Percentiles rank a stretch among this genome's conserved stretches.
Conservation (phyloP, 2,329 filamentous ascomycete species). For the Arthrobotrys sinensis region DNA sequence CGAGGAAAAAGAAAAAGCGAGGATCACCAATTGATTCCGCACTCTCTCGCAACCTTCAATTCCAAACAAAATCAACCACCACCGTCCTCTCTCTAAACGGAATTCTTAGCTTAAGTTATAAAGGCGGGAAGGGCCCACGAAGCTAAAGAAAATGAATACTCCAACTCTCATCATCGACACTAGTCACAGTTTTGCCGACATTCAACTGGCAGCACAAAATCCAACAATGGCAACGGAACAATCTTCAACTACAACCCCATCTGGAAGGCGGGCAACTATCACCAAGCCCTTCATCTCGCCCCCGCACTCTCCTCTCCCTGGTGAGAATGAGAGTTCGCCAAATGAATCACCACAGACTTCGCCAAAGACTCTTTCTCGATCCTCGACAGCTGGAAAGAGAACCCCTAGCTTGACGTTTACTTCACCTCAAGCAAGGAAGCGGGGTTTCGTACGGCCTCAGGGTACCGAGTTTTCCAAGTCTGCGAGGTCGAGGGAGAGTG, state of each 20-base stretch:
- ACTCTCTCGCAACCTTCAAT: conserved; percentile 52
- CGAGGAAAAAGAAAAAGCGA: conserved; percentile 49
- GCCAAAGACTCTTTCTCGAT: conserved; percentile 50
- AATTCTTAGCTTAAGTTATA: conserved; percentile 43
- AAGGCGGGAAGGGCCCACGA: conserved; percentile 41
- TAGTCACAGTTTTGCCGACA: conserved; percentile 50
- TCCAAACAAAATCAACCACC: conserved; percentile 43
- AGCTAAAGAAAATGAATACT: conserved; percentile 58
- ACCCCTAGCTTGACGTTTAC: conserved; percentile 58
- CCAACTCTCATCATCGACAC: conserved; percentile 60
- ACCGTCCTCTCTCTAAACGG: conserved; percentile 15
- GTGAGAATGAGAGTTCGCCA: conserved; percentile 47
- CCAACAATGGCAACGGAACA: conserved; percentile 51
- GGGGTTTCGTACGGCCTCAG: conserved; percentile 89
- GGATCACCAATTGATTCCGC: conserved; percentile 50
- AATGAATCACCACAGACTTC: conserved; percentile 46
- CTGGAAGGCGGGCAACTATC: conserved; percentile 26
- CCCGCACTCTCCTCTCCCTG: conserved; percentile 58
- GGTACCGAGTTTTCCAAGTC: conserved; percentile 91
- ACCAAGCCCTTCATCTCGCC: conserved; percentile 61
- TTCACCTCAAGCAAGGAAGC: conserved; percentile 68
- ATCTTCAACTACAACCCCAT: conserved; percentile 5
- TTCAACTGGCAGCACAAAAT: conserved; percentile 33
- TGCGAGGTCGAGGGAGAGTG: conserved; percentile 90
- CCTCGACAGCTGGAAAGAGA: conserved; percentile 48